A percentile compares a stretch with the other conserved stretches of the same genome.
phyloP scores from a whole-genome alignment of 345 rosid genomes.

The Moricandia moricandioides region DNA sequence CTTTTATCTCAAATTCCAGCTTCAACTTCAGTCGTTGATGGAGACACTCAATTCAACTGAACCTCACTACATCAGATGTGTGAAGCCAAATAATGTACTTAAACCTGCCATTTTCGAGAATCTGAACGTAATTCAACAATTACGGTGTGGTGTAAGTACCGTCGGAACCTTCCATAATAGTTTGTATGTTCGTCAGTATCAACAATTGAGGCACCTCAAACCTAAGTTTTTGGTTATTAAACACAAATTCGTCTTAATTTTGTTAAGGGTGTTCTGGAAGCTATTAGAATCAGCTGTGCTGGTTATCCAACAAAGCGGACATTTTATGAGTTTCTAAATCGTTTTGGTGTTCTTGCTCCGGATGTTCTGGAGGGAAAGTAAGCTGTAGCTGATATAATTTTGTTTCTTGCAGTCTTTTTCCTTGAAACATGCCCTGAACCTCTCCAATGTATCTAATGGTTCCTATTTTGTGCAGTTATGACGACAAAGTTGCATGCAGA shows the following conservation, averaged over 20 bases:
- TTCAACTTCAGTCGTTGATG: conserved; percentile 98
- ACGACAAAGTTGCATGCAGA: conserved; percentile 91
- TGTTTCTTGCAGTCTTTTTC: conserved; percentile 2
- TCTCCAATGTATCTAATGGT: conserved; percentile 17
- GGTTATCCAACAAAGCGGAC: conserved; percentile 98
- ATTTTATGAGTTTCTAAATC: conserved; percentile 90
- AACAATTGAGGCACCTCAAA: not conserved
- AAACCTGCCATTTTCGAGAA: conserved; percentile 98
- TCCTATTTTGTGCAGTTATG: conserved; percentile 54
- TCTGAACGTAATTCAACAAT: conserved; percentile 84
- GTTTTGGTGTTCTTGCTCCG: conserved; percentile 97
- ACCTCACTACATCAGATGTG: conserved; percentile 99
- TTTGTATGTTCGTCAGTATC: not conserved
- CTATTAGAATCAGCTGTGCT: conserved; percentile 99
- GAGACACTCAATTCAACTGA: conserved; percentile 93
- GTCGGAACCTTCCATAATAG: not conserved
- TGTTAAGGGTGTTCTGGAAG: conserved; percentile 79
- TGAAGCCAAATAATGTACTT: conserved; percentile 97
- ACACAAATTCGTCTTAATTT: conserved; percentile 3
- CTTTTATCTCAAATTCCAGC: conserved; percentile 52
- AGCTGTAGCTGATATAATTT: conserved; percentile 29
- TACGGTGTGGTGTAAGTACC: conserved; percentile 96
- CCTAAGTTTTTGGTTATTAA: not conserved
- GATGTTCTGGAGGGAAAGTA: conserved; percentile 90
- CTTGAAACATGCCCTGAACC: not conserved